Evolutionary conservation across 1,284 basidiomycete genomes (phyloP), one percentile per base, ranked within the genome.

Genomic region (Schizopora paradoxa): DNA sequence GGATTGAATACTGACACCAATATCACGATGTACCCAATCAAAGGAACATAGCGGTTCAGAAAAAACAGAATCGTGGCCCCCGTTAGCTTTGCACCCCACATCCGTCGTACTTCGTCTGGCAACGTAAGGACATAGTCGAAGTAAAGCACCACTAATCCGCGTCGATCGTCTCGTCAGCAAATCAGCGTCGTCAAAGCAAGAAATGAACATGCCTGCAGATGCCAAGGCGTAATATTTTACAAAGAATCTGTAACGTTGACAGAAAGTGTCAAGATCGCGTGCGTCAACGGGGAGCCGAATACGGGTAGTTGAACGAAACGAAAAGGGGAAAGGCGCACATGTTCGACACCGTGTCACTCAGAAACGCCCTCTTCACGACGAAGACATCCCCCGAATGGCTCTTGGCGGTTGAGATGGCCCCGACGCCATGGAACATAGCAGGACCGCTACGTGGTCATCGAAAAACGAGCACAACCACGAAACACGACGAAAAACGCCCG

Each of bases 211-310:
- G 47, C 48, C 43, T 14, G 41, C 33, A 4, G 44, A 50, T 8
- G 48, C 48, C 19, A 46, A n/a, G 19, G 43, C 48, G 35, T 50
- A 50, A 23, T 42, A 50, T 27, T 50, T 50, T 22, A 47, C 34
- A 21, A 47, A 46, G 21, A 42, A 32, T 16, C 48, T 50, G 41
- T 13, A 45, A 19, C 34, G 26, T 34, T 43, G 41, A 16, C 11
- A 23, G n/a, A n/a, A n/a, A n/a, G n/a, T n/a, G n/a, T n/a, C n/a
- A n/a, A n/a, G n/a, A n/a, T n/a, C n/a, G n/a, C n/a, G n/a, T n/a
- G n/a, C n/a, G n/a, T n/a, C n/a, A n/a, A n/a, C n/a, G n/a, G n/a
- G n/a, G n/a, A n/a, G n/a, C n/a, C n/a, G n/a, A n/a, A n/a, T n/a
- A n/a, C n/a, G n/a, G n/a, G n/a, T n/a, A n/a, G n/a, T n/a, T n/a